Evolutionary conservation across 257 asterid genomes (phyloP).

Genomic region (Mitragyna speciosa): DNA sequence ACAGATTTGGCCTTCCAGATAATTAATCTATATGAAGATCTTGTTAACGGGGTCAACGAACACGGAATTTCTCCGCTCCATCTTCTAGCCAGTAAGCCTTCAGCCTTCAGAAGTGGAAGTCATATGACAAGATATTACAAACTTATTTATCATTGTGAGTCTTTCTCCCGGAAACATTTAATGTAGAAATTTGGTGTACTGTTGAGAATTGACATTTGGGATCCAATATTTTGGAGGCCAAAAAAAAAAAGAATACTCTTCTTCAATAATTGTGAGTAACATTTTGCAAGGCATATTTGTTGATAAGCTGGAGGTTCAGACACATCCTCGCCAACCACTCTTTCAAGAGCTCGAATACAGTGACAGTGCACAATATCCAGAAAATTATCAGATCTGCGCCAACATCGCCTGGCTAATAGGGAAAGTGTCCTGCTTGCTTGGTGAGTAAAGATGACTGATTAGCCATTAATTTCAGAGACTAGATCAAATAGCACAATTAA

Average conservation of each 20-base stretch:
- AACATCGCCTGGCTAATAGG: background rate
- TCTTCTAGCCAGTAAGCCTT: conserved; percentile 37
- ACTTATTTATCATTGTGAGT: conserved; percentile 13
- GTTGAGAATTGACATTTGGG: background rate
- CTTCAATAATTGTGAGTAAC: background rate
- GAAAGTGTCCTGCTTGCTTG: background rate
- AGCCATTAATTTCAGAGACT: background rate
- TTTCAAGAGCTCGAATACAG: background rate
- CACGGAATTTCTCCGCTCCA: conserved; percentile 35
- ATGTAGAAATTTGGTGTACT: too few relatives aligned
- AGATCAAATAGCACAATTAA: background rate
- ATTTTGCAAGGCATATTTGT: conserved; percentile 1
- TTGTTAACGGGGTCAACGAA: conserved; percentile 9
- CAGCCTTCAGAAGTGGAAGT: conserved; percentile 43
- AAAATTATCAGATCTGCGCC: conserved; percentile 6
- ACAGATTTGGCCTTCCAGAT: conserved; percentile 22
- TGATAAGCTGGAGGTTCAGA: background rate
- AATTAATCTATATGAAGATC: conserved; percentile 3
- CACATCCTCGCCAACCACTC: background rate
- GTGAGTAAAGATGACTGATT: background rate
- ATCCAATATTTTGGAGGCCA: too few relatives aligned
- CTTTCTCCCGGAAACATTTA: background rate
- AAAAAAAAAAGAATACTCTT: background rate
- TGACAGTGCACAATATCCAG: background rate
- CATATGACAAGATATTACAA: conserved; percentile 19